These are phyloP conservation scores for Trypanosoma avium DNA, from an alignment of 208 protist species.

Conservation along the genomic window DNA sequence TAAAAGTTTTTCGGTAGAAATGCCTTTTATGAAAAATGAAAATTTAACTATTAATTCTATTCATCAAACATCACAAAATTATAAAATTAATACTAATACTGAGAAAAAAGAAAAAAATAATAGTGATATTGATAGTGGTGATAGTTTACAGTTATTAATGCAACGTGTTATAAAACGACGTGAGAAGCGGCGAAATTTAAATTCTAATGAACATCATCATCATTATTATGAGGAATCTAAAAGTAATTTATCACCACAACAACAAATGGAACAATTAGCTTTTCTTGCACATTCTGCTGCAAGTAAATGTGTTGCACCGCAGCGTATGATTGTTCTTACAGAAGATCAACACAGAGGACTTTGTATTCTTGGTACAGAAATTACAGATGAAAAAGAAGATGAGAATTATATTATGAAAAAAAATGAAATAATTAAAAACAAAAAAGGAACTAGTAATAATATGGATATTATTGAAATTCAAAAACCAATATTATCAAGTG, in stretches of 20 bases:
- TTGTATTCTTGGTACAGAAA: slow-evolving; percentile 42
- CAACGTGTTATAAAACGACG: slow-evolving; percentile 2
- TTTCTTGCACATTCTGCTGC: slow-evolving; percentile 69
- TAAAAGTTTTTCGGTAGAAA: slow-evolving; percentile 41
- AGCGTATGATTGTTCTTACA: slow-evolving; percentile 57
- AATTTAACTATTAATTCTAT: not conserved
- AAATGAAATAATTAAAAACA: too few species aligned
- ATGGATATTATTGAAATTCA: not conserved
- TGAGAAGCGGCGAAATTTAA: not conserved
- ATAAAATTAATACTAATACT: too few species aligned
- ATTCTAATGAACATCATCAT: not conserved
- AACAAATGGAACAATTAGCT: slow-evolving; percentile 40
- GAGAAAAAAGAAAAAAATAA: not conserved
- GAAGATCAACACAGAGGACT: slow-evolving; percentile 60
- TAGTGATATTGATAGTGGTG: not conserved
- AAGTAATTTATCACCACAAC: slow-evolving; percentile 2
- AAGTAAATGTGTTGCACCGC: slow-evolving; percentile 59
- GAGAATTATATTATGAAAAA: too few species aligned
- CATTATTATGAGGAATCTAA: not conserved
- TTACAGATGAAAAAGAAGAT: slow-evolving; percentile 33
- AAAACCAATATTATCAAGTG: not conserved
- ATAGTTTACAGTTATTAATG: slow-evolving; percentile 18
- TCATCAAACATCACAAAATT: too few species aligned
- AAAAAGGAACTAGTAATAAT: not conserved
- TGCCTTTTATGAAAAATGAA: not conserved